phyloP scores from a whole-genome alignment of 495 filamentous ascomycete genomes.

The Trichoderma orchidacearum region DNA sequence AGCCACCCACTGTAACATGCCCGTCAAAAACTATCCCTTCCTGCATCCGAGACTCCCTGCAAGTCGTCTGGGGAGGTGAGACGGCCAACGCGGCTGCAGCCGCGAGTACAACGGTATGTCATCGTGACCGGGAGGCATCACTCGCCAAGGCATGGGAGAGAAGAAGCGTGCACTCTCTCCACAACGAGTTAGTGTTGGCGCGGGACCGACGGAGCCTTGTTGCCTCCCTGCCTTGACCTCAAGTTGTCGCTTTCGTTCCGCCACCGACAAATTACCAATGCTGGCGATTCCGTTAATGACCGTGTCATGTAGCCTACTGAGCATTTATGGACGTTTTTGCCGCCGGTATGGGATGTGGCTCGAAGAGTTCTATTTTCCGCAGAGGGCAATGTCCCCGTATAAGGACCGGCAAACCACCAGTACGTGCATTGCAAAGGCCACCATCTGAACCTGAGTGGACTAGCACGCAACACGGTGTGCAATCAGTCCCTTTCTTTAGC shows the following conservation, averaged over 20 bases:
- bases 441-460: no score
- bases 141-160: neutral
- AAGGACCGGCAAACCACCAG: no score
- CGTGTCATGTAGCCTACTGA: no score
- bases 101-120: neutral
- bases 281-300: neutral
- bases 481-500: no score
- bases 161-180: neutral
- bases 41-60: neutral
- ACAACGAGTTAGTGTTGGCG: neutral
- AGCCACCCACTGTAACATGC: neutral
- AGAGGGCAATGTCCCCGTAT: no score
- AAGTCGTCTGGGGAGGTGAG: neutral
- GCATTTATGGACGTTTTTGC: no score
- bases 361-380: no score
- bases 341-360: no score
- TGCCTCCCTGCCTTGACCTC: neutral
- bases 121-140: neutral
- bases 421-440: no score
- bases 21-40: neutral
- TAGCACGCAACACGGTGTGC: no score
- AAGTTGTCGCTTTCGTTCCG: neutral
- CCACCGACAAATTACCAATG: neutral
- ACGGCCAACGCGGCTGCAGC: neutral
- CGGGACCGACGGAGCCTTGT: neutral